Conservation (phyloP, 2,329 filamentous ascomycete species). For the Colletotrichum ledebouriae region DNA sequence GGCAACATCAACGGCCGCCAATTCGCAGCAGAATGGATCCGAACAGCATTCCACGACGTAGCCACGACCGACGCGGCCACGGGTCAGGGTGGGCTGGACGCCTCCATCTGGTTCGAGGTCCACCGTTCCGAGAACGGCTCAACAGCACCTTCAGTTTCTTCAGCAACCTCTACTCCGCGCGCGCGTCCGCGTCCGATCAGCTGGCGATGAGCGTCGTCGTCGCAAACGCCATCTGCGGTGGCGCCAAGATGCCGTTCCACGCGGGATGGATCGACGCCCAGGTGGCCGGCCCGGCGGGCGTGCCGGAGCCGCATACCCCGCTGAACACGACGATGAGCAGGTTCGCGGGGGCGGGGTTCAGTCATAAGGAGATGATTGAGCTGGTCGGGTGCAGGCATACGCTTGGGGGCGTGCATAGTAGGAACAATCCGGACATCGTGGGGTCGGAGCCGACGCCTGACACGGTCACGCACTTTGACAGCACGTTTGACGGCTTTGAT, state of each 20-base stretch:
- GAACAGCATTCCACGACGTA: slow-evolving; percentile 51
- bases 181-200: slow-evolving; percentile 48
- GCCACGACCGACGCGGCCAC: slow-evolving; percentile 47
- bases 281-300: slow-evolving; percentile 46
- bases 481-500: slow-evolving; percentile 45
- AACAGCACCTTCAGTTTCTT: slow-evolving; percentile 49
- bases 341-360: slow-evolving; percentile 46
- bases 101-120: slow-evolving; percentile 50
- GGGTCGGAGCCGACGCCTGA: slow-evolving; percentile 32
- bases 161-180: slow-evolving; percentile 44
- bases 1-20: slow-evolving; percentile 45
- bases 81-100: slow-evolving; percentile 49
- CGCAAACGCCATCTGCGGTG: slow-evolving; percentile 45
- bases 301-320: slow-evolving; percentile 46
- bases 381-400: slow-evolving; percentile 48
- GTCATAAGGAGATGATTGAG: slow-evolving; percentile 46
- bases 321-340: slow-evolving; percentile 43
- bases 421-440: slow-evolving; percentile 46
- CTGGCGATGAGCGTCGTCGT: slow-evolving; percentile 50
- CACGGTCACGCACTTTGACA: slow-evolving; percentile 54
- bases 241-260: slow-evolving; percentile 46
- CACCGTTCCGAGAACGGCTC: slow-evolving; percentile 49
- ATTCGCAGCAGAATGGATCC: slow-evolving; percentile 50
- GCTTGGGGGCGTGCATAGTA: slow-evolving; percentile 46
- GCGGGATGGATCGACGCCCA: slow-evolving; percentile 46